Evolutionary conservation across 495 filamentous ascomycete species (phyloP), one percentile per base, ranked within the genome.

Genomic region (Xylaria bambusicola): DNA sequence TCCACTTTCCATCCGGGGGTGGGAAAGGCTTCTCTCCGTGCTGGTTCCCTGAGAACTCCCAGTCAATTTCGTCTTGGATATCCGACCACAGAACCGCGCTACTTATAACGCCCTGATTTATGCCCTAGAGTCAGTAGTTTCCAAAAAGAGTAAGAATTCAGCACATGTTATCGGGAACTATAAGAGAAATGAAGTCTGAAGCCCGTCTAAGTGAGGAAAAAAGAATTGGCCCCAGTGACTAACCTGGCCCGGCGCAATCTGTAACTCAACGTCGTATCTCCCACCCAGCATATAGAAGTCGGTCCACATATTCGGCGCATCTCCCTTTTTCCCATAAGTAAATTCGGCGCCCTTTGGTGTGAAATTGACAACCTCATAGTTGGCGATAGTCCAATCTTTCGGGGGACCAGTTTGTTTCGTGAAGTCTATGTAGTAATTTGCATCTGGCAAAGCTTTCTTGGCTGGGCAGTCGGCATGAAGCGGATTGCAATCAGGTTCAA

Each of bases 31-130:
- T 61, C 57, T 86, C 69, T 38, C 72, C 79, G 49, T 79, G 76
- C 63, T 87, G 80, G 46, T 80, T 79, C 15, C 88, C 88, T 31
- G 90, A 77, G 80, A 87, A 90, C 69, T 92, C 88, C 86, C 90
- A 96, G 74, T 97, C 94, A 61, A 98, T 90, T 75, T 98, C 94
- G 71, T 98, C 94, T 13, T 95, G 83, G 62, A 88, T 86, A 71
- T 93, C 93, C 8, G 93, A 97, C 76, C 92, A 86, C 64, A 98
- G 75, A 33, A 94, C 88, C 38, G 91, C 81, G 70, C 84, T 91
- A 73, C 89, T 95, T 46, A 98, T 84, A 40, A 96, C 77, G 47
- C 90, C 90, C 2, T 64, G n/a, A n/a, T n/a, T n/a, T n/a, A n/a
- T n/a, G n/a, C n/a, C n/a, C n/a, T n/a, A n/a, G n/a, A n/a, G n/a